These are phyloP conservation scores for Candida oleophila DNA, from an alignment of 805 yeast species.

Conservation along the genomic window DNA sequence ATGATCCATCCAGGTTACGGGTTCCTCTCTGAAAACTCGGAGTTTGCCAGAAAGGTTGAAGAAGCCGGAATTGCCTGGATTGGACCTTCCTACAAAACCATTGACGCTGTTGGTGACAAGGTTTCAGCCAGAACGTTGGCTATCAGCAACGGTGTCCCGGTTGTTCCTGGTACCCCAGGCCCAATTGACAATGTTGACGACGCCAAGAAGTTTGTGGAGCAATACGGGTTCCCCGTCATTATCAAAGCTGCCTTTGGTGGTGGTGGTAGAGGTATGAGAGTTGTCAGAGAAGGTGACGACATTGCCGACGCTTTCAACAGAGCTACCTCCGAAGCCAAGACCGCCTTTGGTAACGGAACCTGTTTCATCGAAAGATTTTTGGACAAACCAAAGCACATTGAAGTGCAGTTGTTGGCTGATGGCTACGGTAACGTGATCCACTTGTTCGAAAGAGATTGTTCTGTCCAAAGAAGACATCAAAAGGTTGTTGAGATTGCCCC, in stretches of 20 bases:
- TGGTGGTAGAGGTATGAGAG: slow-evolving; percentile 99
- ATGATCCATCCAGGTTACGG: slow-evolving; percentile 49
- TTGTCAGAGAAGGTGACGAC: slow-evolving; percentile 94
- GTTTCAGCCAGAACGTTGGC: slow-evolving; percentile 93
- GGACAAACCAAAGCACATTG: slow-evolving; percentile 95
- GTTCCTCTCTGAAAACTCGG: slow-evolving; percentile 85
- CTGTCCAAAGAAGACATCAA: slow-evolving; percentile 99
- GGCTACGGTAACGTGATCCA: slow-evolving; percentile 92
- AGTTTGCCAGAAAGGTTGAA: slow-evolving; percentile 88
- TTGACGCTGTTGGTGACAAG: slow-evolving; percentile 95
- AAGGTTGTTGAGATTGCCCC: slow-evolving; percentile 99
- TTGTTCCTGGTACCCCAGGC: slow-evolving; percentile 97
- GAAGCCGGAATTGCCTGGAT: slow-evolving; percentile 93
- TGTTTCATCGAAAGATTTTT: slow-evolving; percentile 95
- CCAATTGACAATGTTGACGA: slow-evolving; percentile 82
- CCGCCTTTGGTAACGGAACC: slow-evolving; percentile 98
- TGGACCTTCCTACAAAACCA: slow-evolving; percentile 86
- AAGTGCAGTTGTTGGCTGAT: slow-evolving; percentile 94
- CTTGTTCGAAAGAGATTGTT: slow-evolving; percentile 95
- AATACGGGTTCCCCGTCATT: slow-evolving; percentile 94
- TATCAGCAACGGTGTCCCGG: slow-evolving; percentile 76
- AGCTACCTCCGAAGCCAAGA: slow-evolving; percentile 90
- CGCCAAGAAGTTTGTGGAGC: slow-evolving; percentile 73
- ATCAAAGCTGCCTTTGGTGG: slow-evolving; percentile 99
- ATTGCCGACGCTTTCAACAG: slow-evolving; percentile 88